Percentiles rank a stretch among this genome's conserved stretches.
Evolutionary conservation across 805 yeast genomes (phyloP).

Genomic region (Groenewaldozyma salmanticensis): DNA sequence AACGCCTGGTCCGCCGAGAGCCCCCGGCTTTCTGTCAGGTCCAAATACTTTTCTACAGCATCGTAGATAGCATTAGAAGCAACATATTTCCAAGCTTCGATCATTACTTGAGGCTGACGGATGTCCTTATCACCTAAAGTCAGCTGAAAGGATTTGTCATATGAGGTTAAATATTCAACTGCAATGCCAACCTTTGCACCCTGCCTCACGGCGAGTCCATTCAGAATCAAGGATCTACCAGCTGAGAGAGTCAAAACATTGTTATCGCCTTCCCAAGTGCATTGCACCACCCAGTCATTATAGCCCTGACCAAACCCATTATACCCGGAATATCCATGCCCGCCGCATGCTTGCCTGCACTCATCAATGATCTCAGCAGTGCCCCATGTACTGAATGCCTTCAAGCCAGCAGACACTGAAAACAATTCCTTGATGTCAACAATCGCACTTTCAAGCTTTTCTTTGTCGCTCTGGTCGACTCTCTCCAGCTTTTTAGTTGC

Average conservation of each 20-base stretch:
- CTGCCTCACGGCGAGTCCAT: slow-evolving; percentile 31
- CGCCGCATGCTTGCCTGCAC: slow-evolving; percentile 90
- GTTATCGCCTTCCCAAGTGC: slow-evolving; percentile 98
- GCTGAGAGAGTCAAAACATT: slow-evolving; percentile 74
- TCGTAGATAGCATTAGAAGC: slow-evolving; percentile 25
- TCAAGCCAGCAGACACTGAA: slow-evolving; percentile 76
- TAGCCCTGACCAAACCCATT: slow-evolving; percentile 83
- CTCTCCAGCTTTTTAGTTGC: slow-evolving; percentile 42
- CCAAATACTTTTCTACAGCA: slow-evolving; percentile 25
- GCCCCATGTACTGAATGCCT: slow-evolving; percentile 85
- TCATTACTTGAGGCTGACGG: slow-evolving; percentile 20
- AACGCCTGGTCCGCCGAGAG: slow-evolving; percentile 25
- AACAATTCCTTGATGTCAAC: slow-evolving; percentile 65
- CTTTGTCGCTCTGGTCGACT: slow-evolving; percentile 32
- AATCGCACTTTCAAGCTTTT: slow-evolving; percentile 38
- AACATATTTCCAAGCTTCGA: slow-evolving; percentile 31
- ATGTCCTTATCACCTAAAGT: slow-evolving; percentile 19
- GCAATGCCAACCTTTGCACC: slow-evolving; percentile 40
- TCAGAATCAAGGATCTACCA: slow-evolving; percentile 66
- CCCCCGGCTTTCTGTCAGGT: slow-evolving; percentile 19
- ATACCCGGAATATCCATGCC: slow-evolving; percentile 92
- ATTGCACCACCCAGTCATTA: slow-evolving; percentile 93
- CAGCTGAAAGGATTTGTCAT: slow-evolving; percentile 12
- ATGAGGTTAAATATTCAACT: slow-evolving; percentile 35
- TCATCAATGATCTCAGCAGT: slow-evolving; percentile 74